Evolutionary conservation across 176 grass and related monocot genomes (phyloP), one percentile per base, ranked within the genome.

Genomic region (Oryza australiensis): DNA sequence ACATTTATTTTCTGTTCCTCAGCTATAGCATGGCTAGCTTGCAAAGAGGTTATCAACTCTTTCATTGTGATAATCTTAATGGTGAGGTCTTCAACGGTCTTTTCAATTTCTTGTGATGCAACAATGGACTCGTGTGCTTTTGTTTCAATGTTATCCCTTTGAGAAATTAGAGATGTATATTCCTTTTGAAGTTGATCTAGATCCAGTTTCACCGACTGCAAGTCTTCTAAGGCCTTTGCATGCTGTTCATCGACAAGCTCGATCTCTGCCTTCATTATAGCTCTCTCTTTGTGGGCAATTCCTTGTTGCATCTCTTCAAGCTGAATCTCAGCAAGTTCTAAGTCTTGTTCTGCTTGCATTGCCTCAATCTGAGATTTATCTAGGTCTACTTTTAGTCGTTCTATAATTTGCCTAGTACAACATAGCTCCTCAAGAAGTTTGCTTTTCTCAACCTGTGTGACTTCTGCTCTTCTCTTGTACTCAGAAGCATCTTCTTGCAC

Each of bases 251-350:
- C 91, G 30, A 84, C 80, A 4, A 93, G 85, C n/a, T 90, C 91
- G 2, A 95, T 82, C 74, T 95, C 88, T 78, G 85, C 84, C 48
- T 91, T 95, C 23, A 77, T 69, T 14, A 85, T 93, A 68, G 70
- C 75, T 76, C 92, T 91, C 70, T 88, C 90, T 64, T 65, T 79
- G 7, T 15, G 73, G 5, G 84, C 68, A 64, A 95, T 79, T 7
- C 93, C 89, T 22, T 87, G 85, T 49, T 90, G 79, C 15, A 99
- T 92, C 80, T 99, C 93, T 78, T 90, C 90, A 32, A 68, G 57
- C 30, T 85, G 80, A 70, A 99, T 82, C 74, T 90, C 74, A 32
- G 62, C 87, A 0, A 95, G 83, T 81, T 93, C 88, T 2, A 83
- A 86, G 43, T 98, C 93, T 72, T 92, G 82, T 66, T 93, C 90